These are phyloP conservation scores for Mortierella sp. DNA, from an alignment of 371 early-diverging fungal species.

Conservation along the genomic window DNA sequence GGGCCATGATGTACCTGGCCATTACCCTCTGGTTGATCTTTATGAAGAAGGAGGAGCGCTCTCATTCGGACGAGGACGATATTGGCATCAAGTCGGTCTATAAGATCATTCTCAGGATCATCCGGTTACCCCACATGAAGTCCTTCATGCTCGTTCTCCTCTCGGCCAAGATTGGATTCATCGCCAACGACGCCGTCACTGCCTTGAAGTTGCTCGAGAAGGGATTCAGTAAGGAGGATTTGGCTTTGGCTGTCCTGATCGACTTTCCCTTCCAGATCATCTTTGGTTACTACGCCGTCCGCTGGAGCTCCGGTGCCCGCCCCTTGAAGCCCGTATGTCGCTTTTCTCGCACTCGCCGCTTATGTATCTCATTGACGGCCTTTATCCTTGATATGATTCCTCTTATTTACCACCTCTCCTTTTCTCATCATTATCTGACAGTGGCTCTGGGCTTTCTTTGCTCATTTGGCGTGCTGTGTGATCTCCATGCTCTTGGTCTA, in stretches of 20 bases:
- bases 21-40: constrained; percentile 88
- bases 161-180: constrained; percentile 93
- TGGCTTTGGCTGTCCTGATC: constrained; percentile 91
- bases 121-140: constrained; percentile 71
- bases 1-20: constrained; percentile 89
- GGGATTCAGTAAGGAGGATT: constrained; percentile 94
- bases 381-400: constrained; percentile 75
- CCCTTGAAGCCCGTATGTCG: constrained; percentile 87
- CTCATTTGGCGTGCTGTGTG: constrained; percentile 83
- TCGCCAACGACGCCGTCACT: constrained; percentile 94
- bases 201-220: constrained; percentile 94
- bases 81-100: constrained; percentile 72
- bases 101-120: constrained; percentile 51
- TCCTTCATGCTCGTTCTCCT: constrained; percentile 84
- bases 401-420: constrained; percentile 46
- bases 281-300: constrained; percentile 97
- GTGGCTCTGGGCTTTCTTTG: constrained; percentile 94
- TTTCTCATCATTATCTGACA: constrained; percentile 59
- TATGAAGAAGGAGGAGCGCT: constrained; percentile 78
- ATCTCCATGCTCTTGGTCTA: constrained; percentile 90
- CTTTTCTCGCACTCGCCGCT: constrained; percentile 72
- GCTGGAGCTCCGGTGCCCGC: constrained; percentile 90
- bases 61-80: constrained; percentile 60
- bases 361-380: constrained; percentile 52
- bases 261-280: constrained; percentile 97